Evolutionary conservation across 208 protist genomes (phyloP), one percentile per base, ranked within the genome.

Genomic region (Zelonia costaricensis): DNA sequence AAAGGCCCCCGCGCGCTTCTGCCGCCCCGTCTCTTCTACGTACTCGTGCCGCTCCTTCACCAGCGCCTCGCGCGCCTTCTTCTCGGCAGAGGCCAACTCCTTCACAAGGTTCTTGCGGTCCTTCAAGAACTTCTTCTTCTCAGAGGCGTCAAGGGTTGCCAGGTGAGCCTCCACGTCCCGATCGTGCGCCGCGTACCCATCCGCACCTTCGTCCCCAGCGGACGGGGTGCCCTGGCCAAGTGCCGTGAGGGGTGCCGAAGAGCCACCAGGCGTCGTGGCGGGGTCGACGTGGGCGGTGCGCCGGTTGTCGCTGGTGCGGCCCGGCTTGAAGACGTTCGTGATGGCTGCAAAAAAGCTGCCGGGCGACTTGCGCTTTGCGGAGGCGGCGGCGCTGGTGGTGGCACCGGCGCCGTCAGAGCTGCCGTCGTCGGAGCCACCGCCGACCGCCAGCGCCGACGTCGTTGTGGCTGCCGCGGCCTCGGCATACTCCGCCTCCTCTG

Each of bases 91-190:
- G 8, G 35, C 23, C 10, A 83, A 44, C 18, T 75, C 47, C 64
- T 86, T 85, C 4, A 74, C 54, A 0, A 74, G 53, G 3, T 44
- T 31, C 62, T 74, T 74, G 33, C 58, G 48, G 23, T 80, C 72
- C 45, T 83, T 84, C 22, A 79, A 28, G 27, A 78, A 71, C 20
- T 54, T 58, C 47, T 74, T 62, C 52, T 75, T 65, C 31, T 77
- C 74, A 33, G 15, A 12, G 12, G 54, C 35, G 44, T 67, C 45
- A 5, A 79, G 59, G 9, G 45, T 23, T 20, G 62, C 49, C 43
- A 64, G 64, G 45, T 60, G 61, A 18, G 58, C 38, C 23, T 55
- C 52, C 47, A 61, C 54, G 1, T 49, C 72, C 1, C 22, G 20
- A 31, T 69, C 66, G 38, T 43, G 42, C 13, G 18, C 13, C n/a